phyloP scores from a whole-genome alignment of 176 grass and related monocot species.

The Triticum aestivum region DNA sequence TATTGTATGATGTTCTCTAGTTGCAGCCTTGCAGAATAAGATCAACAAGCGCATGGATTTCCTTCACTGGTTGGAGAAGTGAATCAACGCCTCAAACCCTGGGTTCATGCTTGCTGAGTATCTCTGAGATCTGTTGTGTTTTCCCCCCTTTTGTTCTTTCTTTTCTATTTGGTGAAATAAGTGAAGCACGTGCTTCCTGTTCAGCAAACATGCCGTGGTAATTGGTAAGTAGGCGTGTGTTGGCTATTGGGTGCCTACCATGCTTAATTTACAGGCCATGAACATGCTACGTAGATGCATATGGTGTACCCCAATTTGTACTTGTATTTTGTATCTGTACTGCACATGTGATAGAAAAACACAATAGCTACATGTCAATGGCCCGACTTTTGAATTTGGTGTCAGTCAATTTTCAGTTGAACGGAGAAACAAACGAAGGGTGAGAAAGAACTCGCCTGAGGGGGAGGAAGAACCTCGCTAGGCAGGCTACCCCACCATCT shows the following conservation, averaged over 20 bases:
- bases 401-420: too few species aligned
- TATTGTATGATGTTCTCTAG: slow-evolving; percentile 74
- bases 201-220: not conserved
- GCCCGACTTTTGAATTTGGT: too few species aligned
- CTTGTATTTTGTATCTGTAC: not conserved
- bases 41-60: slow-evolving; percentile 85
- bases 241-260: too few species aligned
- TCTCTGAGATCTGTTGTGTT: too few species aligned
- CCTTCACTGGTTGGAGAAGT: slow-evolving; percentile 76
- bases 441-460: too few species aligned
- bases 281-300: not conserved
- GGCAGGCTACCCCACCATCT: too few species aligned
- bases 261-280: not conserved
- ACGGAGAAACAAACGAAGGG: too few species aligned
- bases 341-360: not conserved
- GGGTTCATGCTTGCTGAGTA: not conserved
- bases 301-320: not conserved
- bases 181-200: not conserved
- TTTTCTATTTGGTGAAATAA: not conserved
- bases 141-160: not conserved
- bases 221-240: not conserved
- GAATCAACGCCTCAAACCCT: not conserved
- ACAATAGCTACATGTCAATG: too few species aligned
- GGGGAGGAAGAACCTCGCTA: too few species aligned
- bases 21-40: slow-evolving; percentile 58